Evolutionary conservation across 257 asterid species (phyloP).

Genomic region (Solanum gandarillasii): DNA sequence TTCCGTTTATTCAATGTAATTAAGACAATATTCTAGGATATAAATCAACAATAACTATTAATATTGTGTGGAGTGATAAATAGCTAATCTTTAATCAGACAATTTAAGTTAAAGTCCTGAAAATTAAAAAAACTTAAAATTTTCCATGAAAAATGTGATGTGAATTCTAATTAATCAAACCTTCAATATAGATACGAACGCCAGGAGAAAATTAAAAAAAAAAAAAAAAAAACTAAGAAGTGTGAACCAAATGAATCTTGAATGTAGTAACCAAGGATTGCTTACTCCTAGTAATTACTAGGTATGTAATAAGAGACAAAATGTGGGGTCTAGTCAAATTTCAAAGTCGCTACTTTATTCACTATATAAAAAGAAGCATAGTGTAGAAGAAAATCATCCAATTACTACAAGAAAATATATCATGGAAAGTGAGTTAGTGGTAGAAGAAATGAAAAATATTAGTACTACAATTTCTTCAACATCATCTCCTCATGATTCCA

Average conservation of each 20-base stretch:
- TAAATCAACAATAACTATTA: no score
- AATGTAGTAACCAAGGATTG: background rate
- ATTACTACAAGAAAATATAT: background rate
- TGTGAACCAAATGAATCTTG: background rate
- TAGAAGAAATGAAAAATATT: conserved; percentile 17
- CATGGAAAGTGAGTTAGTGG: conserved; percentile 20
- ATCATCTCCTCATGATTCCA: conserved; percentile 18
- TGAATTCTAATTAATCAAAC: no score
- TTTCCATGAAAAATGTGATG: no score
- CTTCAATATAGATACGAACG: background rate
- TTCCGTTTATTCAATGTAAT: no score
- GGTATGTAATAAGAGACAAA: background rate
- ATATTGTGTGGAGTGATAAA: no score
- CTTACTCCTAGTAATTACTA: background rate
- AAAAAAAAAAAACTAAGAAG: background rate
- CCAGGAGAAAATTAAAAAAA: no score
- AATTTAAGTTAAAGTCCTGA: no score
- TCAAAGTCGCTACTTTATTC: background rate
- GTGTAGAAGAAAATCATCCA: background rate
- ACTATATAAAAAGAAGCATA: background rate
- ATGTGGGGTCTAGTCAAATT: background rate
- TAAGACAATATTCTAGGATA: no score
- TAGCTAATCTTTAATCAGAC: no score
- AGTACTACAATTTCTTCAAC: background rate
- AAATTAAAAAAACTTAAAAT: no score